Base-by-base conservation (phyloP, 495 filamentous ascomycete genomes). In the Chaetomium tenue region DNA sequence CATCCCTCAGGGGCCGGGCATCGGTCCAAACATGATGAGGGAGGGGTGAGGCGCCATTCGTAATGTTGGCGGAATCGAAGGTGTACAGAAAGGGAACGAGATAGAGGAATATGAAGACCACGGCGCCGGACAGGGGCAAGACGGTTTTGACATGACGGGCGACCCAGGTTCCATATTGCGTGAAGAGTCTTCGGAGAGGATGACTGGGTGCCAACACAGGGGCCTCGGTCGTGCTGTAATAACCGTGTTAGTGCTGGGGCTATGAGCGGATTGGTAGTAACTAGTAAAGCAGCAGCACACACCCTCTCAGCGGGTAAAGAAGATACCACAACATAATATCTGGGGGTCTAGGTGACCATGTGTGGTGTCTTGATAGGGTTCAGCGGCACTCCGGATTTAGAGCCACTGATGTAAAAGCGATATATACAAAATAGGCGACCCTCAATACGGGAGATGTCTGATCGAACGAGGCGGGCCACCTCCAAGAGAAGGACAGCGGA, bases 11-110 rank as follows among this genome's bases (percentile, higher is more conserved):
- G 26, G 86, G 85, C 54, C 83, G 83, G 6, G 88, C 88, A 44
- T 87, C 86, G 25, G 88, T 90, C 89, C 89, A 91, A 59, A 89
- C 89, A 81, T 90, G 86, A 70, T 89, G 85, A 20, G 89, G 88
- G 16, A 90, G 80, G 64, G 83, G 79, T 55, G 86, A 83, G 57
- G 83, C 78, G 75, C 85, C 80, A 70, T 81, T 81, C 60, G 81
- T 82, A 65, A 85, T 81, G 47, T 85, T 81, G 72, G 79, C 78
- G 68, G 84, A 79, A 70, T 86, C 81, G 74, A 78, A 79, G 68
- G 86, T 83, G 75, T 88, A 88, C 46, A 91, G 81, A 67, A 89
- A 88, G 28, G 87, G 79, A 46, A 87, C 83, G 16, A 88, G 87
- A 67, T 89, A 91, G 65, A 86, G 81, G 26, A 90, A 81, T 46